Evolutionary conservation across 768 basidiomycete species (phyloP), one percentile per base, ranked within the genome.

Genomic region (Arthromyces matolae): DNA sequence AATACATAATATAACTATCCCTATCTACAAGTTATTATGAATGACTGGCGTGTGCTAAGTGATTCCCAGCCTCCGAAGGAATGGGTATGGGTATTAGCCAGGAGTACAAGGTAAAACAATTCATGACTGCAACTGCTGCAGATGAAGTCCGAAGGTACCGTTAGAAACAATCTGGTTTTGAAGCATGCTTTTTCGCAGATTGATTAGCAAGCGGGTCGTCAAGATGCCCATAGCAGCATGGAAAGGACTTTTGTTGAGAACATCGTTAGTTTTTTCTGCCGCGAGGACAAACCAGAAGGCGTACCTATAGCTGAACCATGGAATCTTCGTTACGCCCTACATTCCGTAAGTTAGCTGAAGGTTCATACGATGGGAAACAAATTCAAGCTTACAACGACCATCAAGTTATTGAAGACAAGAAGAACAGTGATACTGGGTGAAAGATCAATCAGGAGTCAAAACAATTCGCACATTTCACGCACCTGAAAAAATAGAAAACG

Each of bases 281-380:
- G 14, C 8, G 9, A 10, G 20, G 10, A 23, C 25, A 29, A n/a
- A 22, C 18, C 3, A 55, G 64, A 23, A 51, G 69, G 70, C n/a
- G 62, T 69, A 54, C 53, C 53, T 54, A 25, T 72, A 75, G 47
- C 76, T 72, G 47, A 78, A 76, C 76, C 76, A 78, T 1, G 74
- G 76, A 32, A 77, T 75, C 31, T 63, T 62, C 0, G 73, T 75
- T 3, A 68, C 53, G 13, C 67, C 71, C 72, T 76, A 31, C 4
- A n/a, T n/a, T n/a, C n/a, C n/a, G n/a, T n/a, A 24, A 34, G 14
- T 23, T 45, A 33, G 1, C 16, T 20, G 20, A 36, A 22, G 7
- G 51, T 5, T 18, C 2, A 28, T 37, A 2, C 12, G 8, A 8
- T 1, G 29, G 7, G 6, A 2, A 16, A 24, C 7, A 20, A 50